Base-by-base conservation (phyloP, 1,139 yeast species). In the Yamadazyma epiphylla region DNA sequence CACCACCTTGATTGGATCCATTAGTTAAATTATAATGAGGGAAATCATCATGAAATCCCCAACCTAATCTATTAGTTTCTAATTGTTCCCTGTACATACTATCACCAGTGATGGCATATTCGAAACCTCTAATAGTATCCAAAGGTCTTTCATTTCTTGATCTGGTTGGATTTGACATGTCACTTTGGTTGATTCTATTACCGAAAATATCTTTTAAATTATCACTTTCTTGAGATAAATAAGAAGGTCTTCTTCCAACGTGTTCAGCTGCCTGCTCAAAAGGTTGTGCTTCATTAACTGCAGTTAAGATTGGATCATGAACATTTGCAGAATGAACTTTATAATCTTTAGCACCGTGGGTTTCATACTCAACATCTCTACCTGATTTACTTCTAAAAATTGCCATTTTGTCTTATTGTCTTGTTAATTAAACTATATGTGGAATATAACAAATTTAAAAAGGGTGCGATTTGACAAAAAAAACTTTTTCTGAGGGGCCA, bases 251-350 rank as follows among this genome's bases (percentile, higher is more conserved):
- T 46, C 64, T 59, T 30, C 52, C 58, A 17, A 36, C 25, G 34
- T 53, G 53, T 38, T 57, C 55, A n/a, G 60, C 72, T 11, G 83
- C 81, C 51, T 83, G 85, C 58, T 91, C 95, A 55, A 87, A 91
- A 7, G 98, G 98, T 64, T 91, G 96, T 12, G 84, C 91, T 58
- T 89, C 96, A 51, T 83, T 88, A 30, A 91, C 94, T 5, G 97
- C 97, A 20, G 81, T 72, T 39, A 91, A 66, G 37, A 89, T 82
- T 15, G 96, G 96, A 59, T 88, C 96, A 47, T 86, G 94, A 31
- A 86, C 79, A 34, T 76, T 69, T 19, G 76, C 76, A 3, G 58
- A 36, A 32, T 80, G 72, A 53, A 77, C 64, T 49, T 82, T 81
- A 49, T 53, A 56, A 13, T 55, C 54, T 25, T 45, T 45, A 13